Percentiles rank a stretch among this genome's conserved stretches.
Evolutionary conservation across 768 basidiomycete genomes (phyloP).

Genomic region (Collybiopsis luxurians): DNA sequence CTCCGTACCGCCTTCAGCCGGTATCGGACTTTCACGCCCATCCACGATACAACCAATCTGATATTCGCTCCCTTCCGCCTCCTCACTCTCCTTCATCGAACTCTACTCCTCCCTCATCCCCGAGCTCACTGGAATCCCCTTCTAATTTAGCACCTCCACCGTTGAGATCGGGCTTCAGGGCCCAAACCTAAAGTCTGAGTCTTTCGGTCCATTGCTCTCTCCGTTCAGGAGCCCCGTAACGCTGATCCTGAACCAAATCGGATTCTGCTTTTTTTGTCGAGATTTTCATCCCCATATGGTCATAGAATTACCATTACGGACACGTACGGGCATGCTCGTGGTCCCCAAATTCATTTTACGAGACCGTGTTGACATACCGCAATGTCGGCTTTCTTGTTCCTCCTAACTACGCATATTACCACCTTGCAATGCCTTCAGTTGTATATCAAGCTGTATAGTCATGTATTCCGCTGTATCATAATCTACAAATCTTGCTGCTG

Average conservation of each 20-base stretch:
- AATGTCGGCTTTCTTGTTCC: too few species aligned
- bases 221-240: not conserved
- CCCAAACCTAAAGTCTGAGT: not conserved
- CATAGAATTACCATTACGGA: not conserved
- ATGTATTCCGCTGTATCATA: too few species aligned
- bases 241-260: not conserved
- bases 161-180: not conserved
- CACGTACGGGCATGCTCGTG: too few species aligned
- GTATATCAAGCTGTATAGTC: too few species aligned
- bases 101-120: not conserved
- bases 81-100: not conserved
- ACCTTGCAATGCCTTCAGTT: too few species aligned
- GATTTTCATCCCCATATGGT: constrained; percentile 5
- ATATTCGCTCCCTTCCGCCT: constrained; percentile 5
- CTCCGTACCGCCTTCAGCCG: constrained; percentile 5
- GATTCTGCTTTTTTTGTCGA: not conserved
- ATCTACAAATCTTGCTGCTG: too few species aligned
- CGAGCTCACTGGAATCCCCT: not conserved
- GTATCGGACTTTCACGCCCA: constrained; percentile 3
- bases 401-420: too few species aligned
- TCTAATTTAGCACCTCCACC: not conserved
- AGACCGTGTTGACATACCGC: too few species aligned
- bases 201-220: not conserved
- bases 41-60: not conserved
- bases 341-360: not conserved